Percentiles rank a stretch among this genome's conserved stretches.
Evolutionary conservation across 2,329 filamentous ascomycete genomes (phyloP).

Genomic region (Ceratocystis cubensis): DNA sequence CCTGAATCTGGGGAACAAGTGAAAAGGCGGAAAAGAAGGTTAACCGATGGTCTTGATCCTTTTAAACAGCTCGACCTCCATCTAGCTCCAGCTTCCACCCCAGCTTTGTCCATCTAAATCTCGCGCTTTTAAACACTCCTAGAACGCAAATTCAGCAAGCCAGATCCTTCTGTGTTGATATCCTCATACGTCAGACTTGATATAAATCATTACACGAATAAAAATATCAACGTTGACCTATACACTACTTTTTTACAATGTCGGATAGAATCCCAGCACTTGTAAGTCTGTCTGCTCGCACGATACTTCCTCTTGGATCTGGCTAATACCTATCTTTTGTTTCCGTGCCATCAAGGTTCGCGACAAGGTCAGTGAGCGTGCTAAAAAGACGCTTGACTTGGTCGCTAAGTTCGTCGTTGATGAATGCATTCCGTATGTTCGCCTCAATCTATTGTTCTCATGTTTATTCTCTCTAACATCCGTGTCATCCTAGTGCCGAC

Average conservation of each 20-base stretch:
- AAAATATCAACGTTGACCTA: not conserved
- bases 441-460: not conserved
- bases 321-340: not conserved
- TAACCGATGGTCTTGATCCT: not conserved
- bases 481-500: conserved; percentile 47
- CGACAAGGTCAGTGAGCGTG: conserved; percentile 64
- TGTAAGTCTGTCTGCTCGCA: conserved; percentile 3
- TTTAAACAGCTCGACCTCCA: not conserved
- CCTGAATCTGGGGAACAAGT: not conserved
- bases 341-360: conserved; percentile 30
- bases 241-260: conserved; percentile 6
- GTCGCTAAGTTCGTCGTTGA: conserved; percentile 96
- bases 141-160: too few relatives aligned
- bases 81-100: not conserved
- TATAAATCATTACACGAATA: not conserved
- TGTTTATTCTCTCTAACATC: not conserved
- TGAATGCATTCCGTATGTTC: conserved; percentile 68
- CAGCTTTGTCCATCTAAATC: too few relatives aligned
- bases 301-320: not conserved
- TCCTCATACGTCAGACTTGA: too few relatives aligned
- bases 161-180: too few relatives aligned
- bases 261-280: conserved; percentile 19
- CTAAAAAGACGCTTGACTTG: conserved; percentile 70
- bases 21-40: not conserved
- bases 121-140: too few relatives aligned